phyloP scores from a whole-genome alignment of 1,139 yeast genomes.

The Saccharomyces hybrid region DNA sequence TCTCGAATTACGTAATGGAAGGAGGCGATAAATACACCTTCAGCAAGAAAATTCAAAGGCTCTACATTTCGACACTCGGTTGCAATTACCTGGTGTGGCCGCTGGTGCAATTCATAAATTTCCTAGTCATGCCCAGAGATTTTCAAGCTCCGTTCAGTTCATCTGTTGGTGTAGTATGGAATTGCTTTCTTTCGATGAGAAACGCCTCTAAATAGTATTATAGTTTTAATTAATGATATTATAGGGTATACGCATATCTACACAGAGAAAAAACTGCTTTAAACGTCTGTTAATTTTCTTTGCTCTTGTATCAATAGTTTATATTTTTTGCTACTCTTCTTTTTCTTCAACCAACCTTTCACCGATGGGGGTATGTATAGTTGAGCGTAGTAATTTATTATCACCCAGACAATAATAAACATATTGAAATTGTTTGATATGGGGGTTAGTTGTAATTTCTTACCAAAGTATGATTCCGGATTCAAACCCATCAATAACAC shows the following conservation, averaged over 20 bases:
- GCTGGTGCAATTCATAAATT: conserved; percentile 83
- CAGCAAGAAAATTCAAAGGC: conserved; percentile 50
- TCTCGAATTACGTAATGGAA: conserved; percentile 77
- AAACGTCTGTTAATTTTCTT: not conserved
- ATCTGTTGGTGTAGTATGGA: conserved; percentile 85
- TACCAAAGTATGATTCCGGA: conserved; percentile 49
- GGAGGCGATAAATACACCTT: conserved; percentile 62
- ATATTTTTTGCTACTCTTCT: conserved; percentile 33
- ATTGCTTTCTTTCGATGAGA: conserved; percentile 78
- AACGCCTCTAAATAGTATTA: conserved; percentile 32
- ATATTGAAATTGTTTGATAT: conserved; percentile 47
- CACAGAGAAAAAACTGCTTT: not conserved
- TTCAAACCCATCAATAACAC: conserved; percentile 42
- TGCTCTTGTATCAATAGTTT: conserved; percentile 14
- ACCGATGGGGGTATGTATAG: conserved; percentile 29
- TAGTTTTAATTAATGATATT: not conserved
- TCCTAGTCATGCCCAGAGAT: conserved; percentile 66
- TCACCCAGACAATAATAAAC: conserved; percentile 41
- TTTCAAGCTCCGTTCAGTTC: conserved; percentile 90
- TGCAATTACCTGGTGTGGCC: conserved; percentile 92
- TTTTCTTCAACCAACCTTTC: conserved; percentile 32
- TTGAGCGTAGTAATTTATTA: conserved; percentile 43
- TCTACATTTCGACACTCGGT: conserved; percentile 69
- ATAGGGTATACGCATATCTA: not conserved
- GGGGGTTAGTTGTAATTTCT: conserved; percentile 66